Conservation (phyloP, 1,139 yeast species). For the Lodderomyces beijingensis region DNA sequence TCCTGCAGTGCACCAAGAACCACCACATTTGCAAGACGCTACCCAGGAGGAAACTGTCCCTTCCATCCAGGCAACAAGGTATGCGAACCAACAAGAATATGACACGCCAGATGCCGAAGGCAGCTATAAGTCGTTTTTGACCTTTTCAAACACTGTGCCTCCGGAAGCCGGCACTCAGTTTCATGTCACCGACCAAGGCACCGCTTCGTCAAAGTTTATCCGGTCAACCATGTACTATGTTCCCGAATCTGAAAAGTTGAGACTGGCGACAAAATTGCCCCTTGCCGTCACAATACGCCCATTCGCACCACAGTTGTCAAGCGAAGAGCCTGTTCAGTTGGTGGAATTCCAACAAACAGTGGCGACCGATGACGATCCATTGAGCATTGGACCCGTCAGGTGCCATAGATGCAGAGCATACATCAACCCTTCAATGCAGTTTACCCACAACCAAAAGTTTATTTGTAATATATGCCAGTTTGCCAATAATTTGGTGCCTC, state of each 20-base stretch:
- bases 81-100: slow-evolving; percentile 47
- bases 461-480: slow-evolving; percentile 87
- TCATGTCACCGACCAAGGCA: slow-evolving; percentile 74
- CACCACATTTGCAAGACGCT: slow-evolving; percentile 1
- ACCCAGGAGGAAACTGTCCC: slow-evolving; percentile 17
- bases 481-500: slow-evolving; percentile 62
- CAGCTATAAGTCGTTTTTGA: slow-evolving; percentile 46
- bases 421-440: slow-evolving; percentile 80
- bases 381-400: slow-evolving; percentile 68
- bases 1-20: no score
- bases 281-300: slow-evolving; percentile 80
- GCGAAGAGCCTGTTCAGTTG: slow-evolving; percentile 60
- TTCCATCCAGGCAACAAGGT: slow-evolving; percentile 55
- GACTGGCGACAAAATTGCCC: slow-evolving; percentile 73
- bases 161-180: slow-evolving; percentile 78
- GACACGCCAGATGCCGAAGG: slow-evolving; percentile 25
- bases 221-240: slow-evolving; percentile 80
- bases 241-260: slow-evolving; percentile 69
- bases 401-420: slow-evolving; percentile 90
- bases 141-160: slow-evolving; percentile 74
- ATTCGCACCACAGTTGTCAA: slow-evolving; percentile 56
- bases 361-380: slow-evolving; percentile 19
- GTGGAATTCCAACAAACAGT: slow-evolving; percentile 47
- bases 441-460: slow-evolving; percentile 59
- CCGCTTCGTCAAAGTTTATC: slow-evolving; percentile 75